These are phyloP conservation scores for Saccharomycopsis fibuligera DNA, from an alignment of 805 yeast species.

Conservation along the genomic window DNA sequence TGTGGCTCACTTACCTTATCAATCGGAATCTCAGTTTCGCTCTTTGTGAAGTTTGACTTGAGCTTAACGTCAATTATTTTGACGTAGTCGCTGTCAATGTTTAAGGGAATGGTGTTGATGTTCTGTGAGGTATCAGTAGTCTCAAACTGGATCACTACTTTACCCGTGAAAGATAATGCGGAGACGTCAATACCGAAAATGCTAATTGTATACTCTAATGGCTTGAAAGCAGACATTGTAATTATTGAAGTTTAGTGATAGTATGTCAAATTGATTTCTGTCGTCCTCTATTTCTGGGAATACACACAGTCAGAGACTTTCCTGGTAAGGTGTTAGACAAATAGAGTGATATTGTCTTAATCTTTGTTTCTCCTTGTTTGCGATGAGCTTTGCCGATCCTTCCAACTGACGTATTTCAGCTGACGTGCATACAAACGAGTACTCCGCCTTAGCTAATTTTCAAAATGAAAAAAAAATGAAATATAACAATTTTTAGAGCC, in stretches of 20 bases:
- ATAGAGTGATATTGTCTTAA: no score
- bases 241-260: neutral
- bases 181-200: neutral
- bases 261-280: neutral
- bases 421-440: no score
- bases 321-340: no score
- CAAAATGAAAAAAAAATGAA: no score
- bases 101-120: neutral
- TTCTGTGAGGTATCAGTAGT: neutral
- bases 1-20: neutral
- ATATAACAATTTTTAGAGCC: no score
- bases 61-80: neutral
- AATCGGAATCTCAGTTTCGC: conserved; percentile 5
- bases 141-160: neutral
- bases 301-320: no score
- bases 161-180: neutral
- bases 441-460: no score
- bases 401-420: no score
- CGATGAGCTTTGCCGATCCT: no score
- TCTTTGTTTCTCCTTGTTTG: no score
- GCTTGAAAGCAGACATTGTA: neutral
- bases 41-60: conserved; percentile 5
- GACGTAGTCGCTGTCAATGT: neutral
- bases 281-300: no score
- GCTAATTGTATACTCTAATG: neutral